A percentile compares a stretch with the other conserved stretches of the same genome.
Conservation (phyloP, 192 early-diverging fungal genomes). For the Phlyctochytrium arcticum region DNA sequence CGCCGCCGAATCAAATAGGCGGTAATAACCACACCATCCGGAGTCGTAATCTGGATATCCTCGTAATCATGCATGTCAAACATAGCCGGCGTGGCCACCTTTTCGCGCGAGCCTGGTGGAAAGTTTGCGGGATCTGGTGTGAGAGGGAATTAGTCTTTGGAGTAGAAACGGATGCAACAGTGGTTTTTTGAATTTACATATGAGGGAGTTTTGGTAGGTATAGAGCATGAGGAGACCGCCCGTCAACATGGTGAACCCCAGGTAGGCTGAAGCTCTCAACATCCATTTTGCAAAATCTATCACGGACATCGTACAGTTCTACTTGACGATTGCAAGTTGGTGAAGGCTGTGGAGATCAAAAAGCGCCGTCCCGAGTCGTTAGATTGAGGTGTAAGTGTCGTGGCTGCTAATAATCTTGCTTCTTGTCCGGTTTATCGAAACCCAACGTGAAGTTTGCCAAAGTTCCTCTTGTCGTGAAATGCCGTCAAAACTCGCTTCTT, state of each 20-base stretch:
- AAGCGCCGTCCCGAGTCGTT: no score
- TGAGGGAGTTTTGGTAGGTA: constrained; percentile 29
- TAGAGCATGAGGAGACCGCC: constrained; percentile 28
- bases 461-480: no score
- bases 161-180: not conserved
- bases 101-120: constrained; percentile 42
- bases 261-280: not conserved
- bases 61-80: constrained; percentile 49
- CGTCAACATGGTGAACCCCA: not conserved
- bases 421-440: no score
- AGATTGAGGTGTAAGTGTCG: no score
- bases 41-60: constrained; percentile 67
- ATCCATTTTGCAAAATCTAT: constrained; percentile 4
- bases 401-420: no score
- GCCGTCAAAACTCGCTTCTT: no score
- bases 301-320: no score
- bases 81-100: constrained; percentile 42
- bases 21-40: constrained; percentile 74
- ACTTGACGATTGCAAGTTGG: no score
- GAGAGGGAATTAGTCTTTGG: not conserved
- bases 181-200: constrained; percentile 19
- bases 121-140: constrained; percentile 25
- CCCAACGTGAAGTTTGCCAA: no score
- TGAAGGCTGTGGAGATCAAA: no score
- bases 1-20: constrained; percentile 64